Percentiles rank a stretch among this genome's conserved stretches.
Evolutionary conservation across 106 monocot species (phyloP).

Genomic region (Dendrobium huoshanense): DNA sequence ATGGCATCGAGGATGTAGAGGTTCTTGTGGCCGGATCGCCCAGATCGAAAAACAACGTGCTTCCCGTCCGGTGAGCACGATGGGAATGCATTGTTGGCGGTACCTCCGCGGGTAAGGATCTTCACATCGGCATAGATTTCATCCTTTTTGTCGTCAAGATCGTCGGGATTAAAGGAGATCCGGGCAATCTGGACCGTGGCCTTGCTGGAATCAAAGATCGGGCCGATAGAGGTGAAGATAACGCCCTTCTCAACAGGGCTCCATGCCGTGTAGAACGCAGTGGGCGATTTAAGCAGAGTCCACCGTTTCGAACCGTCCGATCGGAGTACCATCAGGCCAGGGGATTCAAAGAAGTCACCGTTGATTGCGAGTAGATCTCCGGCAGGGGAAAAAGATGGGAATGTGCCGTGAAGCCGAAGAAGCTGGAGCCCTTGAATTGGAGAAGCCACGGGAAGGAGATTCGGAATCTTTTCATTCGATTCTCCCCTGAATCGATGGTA

Average conservation of each 20-base stretch:
- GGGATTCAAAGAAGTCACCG: conserved; percentile 39
- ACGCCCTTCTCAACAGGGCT: conserved; percentile 63
- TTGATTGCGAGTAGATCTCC: conserved; percentile 35
- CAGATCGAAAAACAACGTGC: conserved; percentile 76
- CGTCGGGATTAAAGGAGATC: not conserved
- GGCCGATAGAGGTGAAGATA: conserved; percentile 62
- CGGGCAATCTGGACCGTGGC: conserved; percentile 60
- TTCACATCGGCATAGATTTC: conserved; percentile 25
- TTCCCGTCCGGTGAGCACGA: conserved; percentile 77
- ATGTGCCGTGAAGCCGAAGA: conserved; percentile 41
- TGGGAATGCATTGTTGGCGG: conserved; percentile 86
- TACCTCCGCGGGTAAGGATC: conserved; percentile 44
- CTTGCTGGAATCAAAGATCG: conserved; percentile 53
- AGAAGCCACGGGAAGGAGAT: conserved; percentile 4
- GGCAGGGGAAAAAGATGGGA: conserved; percentile 52
- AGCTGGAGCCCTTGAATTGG: conserved; percentile 20
- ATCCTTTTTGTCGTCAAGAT: conserved; percentile 24
- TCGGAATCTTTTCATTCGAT: conserved; percentile 17
- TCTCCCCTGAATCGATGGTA: conserved; percentile 88
- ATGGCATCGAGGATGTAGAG: conserved; percentile 74
- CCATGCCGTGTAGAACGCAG: conserved; percentile 63
- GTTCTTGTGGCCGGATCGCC: conserved; percentile 74
- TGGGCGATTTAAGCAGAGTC: conserved; percentile 33
- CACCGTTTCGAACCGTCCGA: conserved; percentile 67
- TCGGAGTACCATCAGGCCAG: conserved; percentile 41